Base-by-base conservation (phyloP, 225 moss, liverwort and hornwort genomes). In the Pseudisothecium myosuroides region DNA sequence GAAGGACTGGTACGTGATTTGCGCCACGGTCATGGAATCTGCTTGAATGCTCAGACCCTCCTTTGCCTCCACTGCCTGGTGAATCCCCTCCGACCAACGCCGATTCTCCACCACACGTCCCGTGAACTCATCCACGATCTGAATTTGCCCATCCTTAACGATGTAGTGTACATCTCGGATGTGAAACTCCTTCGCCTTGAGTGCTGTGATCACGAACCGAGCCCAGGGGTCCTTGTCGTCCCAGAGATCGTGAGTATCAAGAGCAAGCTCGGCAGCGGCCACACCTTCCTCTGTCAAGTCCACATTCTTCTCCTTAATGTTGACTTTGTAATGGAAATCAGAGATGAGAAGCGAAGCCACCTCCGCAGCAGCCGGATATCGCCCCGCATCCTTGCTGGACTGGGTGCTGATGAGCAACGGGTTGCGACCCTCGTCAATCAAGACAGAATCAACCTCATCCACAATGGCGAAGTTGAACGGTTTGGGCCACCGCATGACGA, bases 211-310 rank as follows among this genome's bases (percentile, higher is more conserved):
- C 39, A 99, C 99, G 89, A 99, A 99, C 90, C 99, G 96, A 59
- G 99, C 99, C 99, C 99, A 99, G 24, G 97, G 99, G 88, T 99
- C 99, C 77, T 94, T 93, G 80, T 99, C 99, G 92, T 99, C 97
- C 99, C 99, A 99, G 39, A 99, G 95, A 67, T 99, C 97, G 77
- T 94, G 95, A 36, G 97, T 99, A 71, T 96, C 99, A 31, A 99
- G 97, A 55, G 99, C 96, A 74, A 99, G 94, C 91, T 99, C 99
- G 74, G 97, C 97, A 59, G 99, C 99, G 29, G 96, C 99, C 45
- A 99, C 99, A 31, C 99, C 99, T 88, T 99, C 99, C 87, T 99
- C 99, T 11, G 99, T 97, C 85, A 99, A 84, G 63, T 99, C 99
- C 87, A 95, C 91, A 65, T 96, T 97, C 92, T 97, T 97, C 62